Evolutionary conservation across 345 rosid species (phyloP), one percentile per base, ranked within the genome.

Genomic region (Litchi chinensis): DNA sequence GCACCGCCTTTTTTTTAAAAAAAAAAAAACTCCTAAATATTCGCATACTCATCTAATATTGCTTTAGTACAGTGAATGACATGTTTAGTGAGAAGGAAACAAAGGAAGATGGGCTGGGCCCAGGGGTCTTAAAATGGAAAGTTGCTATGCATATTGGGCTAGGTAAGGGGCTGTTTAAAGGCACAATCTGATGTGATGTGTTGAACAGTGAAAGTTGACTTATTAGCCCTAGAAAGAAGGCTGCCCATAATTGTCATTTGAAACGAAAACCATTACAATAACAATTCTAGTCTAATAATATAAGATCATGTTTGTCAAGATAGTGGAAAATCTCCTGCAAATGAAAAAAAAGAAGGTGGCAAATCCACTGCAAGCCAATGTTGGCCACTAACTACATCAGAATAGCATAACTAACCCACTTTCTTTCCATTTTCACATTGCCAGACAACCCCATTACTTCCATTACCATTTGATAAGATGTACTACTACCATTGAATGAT

Each of bases 61-160:
- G 37, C 37, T 32, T 32, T 32, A 32, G 37, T 32, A 32, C 3
- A 32, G 37, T 32, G 2, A 32, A 32, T 32, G 3, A 32, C 2
- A 32, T 32, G 37, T 2, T 2, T 2, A 50, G 16, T 10, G 10
- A 2, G 0, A 65, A 37, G 19, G 48, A 50, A 57, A 77, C 32
- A 59, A 10, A 43, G 46, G 37, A 28, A 73, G 73, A 67, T 73
- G 62, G 62, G 40, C 68, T 44, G 73, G 65, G 76, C 68, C 73
- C 37, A 65, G 65, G n/a, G n/a, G 24, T 28, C 64, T 9, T n/a
- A 4, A 5, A 10, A 8, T 44, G 69, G 54, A 18, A 10, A 68
- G 19, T 5, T 43, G 26, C 28, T 26, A 0, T 39, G 15, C 57
- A 39, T 54, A 26, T 10, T 41, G 69, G 59, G 43, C 69, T 44